Evolutionary conservation across 805 yeast species (phyloP).

Genomic region (Candida lessepsii): DNA sequence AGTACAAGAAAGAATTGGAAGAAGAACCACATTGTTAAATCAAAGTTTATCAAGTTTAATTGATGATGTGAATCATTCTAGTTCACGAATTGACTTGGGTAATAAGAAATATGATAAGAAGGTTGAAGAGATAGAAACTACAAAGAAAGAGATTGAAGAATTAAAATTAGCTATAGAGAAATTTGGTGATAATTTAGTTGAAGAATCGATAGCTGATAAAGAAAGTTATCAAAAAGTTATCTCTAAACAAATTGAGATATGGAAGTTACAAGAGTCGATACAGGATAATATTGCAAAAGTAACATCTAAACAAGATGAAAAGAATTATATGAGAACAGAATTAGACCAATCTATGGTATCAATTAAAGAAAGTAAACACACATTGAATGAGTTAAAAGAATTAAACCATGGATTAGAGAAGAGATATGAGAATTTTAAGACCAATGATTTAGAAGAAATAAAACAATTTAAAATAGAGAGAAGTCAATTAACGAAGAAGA

Average conservation of each 20-base stretch:
- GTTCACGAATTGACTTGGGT: conserved; percentile 33
- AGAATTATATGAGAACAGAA: conserved; percentile 61
- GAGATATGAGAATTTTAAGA: conserved; percentile 20
- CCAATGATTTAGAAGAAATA: conserved; percentile 21
- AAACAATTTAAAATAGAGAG: conserved; percentile 22
- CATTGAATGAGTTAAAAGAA: conserved; percentile 25
- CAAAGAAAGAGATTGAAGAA: conserved; percentile 23
- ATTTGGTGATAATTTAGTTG: conserved; percentile 12
- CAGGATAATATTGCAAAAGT: conserved; percentile 42
- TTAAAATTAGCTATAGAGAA: conserved; percentile 29
- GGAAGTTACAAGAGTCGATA: conserved; percentile 47
- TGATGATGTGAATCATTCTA: conserved; percentile 45
- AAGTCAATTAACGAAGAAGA: conserved; percentile 18
- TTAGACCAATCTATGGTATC: conserved; percentile 52
- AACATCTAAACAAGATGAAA: conserved; percentile 54
- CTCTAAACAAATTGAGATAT: conserved; percentile 39
- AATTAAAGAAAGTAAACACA: conserved; percentile 41
- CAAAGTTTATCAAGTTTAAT: conserved; percentile 46
- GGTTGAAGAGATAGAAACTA: conserved; percentile 27
- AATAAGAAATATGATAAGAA: conserved; percentile 31
- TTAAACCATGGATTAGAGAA: conserved; percentile 17
- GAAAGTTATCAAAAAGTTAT: conserved; percentile 23
- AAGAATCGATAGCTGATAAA: conserved; percentile 8
- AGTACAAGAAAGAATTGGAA: conserved; percentile 36
- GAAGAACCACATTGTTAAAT: conserved; percentile 42